Evolutionary conservation across 1,284 basidiomycete genomes (phyloP).

Genomic region (Exobasidium rhododendri): DNA sequence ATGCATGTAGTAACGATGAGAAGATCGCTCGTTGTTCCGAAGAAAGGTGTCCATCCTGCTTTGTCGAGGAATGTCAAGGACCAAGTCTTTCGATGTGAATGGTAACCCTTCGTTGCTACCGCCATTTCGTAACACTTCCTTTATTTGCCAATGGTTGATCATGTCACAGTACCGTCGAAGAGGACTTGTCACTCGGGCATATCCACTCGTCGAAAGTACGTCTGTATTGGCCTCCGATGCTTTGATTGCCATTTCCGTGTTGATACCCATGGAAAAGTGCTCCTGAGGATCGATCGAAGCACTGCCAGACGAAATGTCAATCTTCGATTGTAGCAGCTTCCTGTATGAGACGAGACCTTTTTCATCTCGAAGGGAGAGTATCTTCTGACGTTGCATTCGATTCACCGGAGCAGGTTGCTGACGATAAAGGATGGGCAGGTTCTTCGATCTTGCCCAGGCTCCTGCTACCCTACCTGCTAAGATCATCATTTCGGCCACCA

Average conservation of each 20-base stretch:
- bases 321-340: slow-evolving; percentile 17
- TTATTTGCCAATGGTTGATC: slow-evolving; percentile 85
- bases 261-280: slow-evolving; percentile 72
- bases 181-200: slow-evolving; percentile 81
- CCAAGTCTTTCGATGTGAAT: neutral
- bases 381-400: neutral
- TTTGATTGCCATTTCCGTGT: slow-evolving; percentile 50
- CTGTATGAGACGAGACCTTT: neutral
- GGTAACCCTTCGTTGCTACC: neutral
- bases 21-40: slow-evolving; percentile 22
- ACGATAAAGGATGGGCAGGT: slow-evolving; percentile 69
- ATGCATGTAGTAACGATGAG: slow-evolving; percentile 31
- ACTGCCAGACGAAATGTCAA: slow-evolving; percentile 17
- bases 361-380: neutral
- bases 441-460: slow-evolving; percentile 65
- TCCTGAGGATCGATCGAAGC: slow-evolving; percentile 57
- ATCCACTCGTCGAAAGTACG: slow-evolving; percentile 55
- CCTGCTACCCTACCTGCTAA: slow-evolving; percentile 75
- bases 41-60: slow-evolving; percentile 30
- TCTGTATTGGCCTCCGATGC: slow-evolving; percentile 11
- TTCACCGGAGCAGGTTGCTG: slow-evolving; percentile 45
- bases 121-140: neutral
- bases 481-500: slow-evolving; percentile 82
- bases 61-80: slow-evolving; percentile 23
- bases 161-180: slow-evolving; percentile 81